These are phyloP conservation scores for Aphanomyces euteiches DNA, from an alignment of 352 stramenopile genomes.

Conservation along the genomic window DNA sequence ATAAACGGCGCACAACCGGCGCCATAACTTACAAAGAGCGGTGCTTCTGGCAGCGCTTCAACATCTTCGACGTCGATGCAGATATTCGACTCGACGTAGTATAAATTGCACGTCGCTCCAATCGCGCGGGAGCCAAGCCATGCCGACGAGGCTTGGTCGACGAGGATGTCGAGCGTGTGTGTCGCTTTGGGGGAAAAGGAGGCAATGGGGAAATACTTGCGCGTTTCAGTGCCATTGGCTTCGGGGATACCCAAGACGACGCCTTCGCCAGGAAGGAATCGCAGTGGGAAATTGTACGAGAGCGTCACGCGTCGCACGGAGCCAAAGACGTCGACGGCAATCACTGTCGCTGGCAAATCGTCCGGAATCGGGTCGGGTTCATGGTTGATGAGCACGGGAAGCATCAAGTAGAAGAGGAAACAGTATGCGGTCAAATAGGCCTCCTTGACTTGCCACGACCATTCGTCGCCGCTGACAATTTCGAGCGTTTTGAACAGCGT, in stretches of 20 bases:
- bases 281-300: conserved; percentile 10
- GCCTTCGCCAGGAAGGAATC: conserved; percentile 10
- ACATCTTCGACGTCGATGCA: conserved; percentile 15
- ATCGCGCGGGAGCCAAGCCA: not conserved
- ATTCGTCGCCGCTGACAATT: conserved; percentile 6
- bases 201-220: not conserved
- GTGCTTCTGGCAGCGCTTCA: not conserved
- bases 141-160: not conserved
- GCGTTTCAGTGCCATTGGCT: not conserved
- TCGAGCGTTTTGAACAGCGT: conserved; percentile 14
- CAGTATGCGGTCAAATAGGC: conserved; percentile 21
- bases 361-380: conserved; percentile 5
- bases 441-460: conserved; percentile 6
- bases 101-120: conserved; percentile 11
- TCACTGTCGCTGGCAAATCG: not conserved
- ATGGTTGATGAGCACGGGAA: conserved; percentile 10
- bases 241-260: conserved; percentile 4
- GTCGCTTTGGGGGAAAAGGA: not conserved
- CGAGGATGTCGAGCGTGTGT: conserved; percentile 7
- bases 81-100: conserved; percentile 9
- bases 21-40: conserved; percentile 20
- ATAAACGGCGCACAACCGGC: conserved; percentile 7
- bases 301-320: not conserved
- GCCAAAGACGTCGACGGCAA: not conserved
- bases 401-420: conserved; percentile 22